These are phyloP conservation scores for Coemansia sp. DNA, from an alignment of 192 early-diverging fungal genomes.

Conservation along the genomic window DNA sequence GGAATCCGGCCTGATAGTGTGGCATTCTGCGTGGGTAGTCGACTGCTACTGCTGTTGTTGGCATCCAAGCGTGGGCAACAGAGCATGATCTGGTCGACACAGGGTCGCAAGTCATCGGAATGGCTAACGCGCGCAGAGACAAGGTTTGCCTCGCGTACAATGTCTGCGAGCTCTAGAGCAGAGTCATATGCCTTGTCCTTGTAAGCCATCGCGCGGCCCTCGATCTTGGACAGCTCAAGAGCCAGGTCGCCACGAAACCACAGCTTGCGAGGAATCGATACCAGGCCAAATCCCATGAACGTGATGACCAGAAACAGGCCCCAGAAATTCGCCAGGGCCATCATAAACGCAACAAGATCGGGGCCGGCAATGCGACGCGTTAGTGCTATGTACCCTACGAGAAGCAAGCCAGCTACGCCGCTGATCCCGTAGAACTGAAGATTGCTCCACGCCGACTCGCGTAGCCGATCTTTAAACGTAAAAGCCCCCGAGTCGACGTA, in stretches of 20 bases:
- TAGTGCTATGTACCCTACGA: conserved; percentile 74
- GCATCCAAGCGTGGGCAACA: conserved; percentile 47
- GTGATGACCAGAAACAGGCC: conserved; percentile 85
- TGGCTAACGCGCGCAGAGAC: conserved; percentile 35
- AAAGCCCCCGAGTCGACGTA: conserved; percentile 91
- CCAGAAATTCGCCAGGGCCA: conserved; percentile 94
- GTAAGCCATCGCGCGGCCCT: conserved; percentile 64
- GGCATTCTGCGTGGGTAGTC: conserved; percentile 1
- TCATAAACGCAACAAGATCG: conserved; percentile 74
- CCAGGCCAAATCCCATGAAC: conserved; percentile 92
- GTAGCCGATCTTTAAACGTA: conserved; percentile 64
- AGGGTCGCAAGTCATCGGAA: conserved; percentile 59
- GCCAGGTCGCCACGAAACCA: conserved; percentile 74
- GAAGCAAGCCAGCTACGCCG: conserved; percentile 67
- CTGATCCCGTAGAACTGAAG: conserved; percentile 77
- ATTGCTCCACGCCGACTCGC: conserved; percentile 78
- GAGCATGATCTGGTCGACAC: conserved; percentile 66
- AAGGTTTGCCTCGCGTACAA: conserved; percentile 37
- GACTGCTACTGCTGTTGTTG: neutral
- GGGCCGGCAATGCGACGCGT: conserved; percentile 55
- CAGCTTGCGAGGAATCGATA: conserved; percentile 82
- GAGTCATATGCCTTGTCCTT: conserved; percentile 86
- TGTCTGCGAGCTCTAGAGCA: conserved; percentile 76
- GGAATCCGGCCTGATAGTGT: conserved; percentile 45
- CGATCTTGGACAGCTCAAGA: conserved; percentile 65